Evolutionary conservation across 495 filamentous ascomycete genomes (phyloP).

Genomic region (Sphaerosporella brunnea): DNA sequence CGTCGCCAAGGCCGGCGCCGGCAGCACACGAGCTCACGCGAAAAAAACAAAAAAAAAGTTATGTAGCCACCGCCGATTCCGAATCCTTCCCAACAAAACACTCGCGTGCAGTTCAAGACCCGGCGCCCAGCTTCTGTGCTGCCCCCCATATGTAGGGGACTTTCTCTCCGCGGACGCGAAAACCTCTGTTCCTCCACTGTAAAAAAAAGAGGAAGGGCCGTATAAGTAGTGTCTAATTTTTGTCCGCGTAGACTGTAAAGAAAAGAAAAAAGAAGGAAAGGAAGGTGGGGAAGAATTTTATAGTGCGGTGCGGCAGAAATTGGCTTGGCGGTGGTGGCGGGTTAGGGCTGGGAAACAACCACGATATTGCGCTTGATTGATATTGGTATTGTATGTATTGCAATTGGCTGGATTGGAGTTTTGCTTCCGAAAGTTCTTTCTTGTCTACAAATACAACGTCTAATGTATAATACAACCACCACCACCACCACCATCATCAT

Average conservation of each 20-base stretch:
- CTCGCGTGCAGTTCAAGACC: slow-evolving; percentile 19
- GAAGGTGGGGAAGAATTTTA: neutral
- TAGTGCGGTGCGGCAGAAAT: neutral
- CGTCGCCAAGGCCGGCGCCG: too few relatives aligned
- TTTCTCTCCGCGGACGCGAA: slow-evolving; percentile 24
- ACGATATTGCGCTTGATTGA: too few relatives aligned
- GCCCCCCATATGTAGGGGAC: slow-evolving; percentile 9
- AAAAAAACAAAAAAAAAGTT: slow-evolving; percentile 6
- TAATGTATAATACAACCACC: too few relatives aligned
- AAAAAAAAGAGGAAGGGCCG: slow-evolving; percentile 1
- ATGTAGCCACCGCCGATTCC: slow-evolving; percentile 25
- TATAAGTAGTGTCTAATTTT: neutral
- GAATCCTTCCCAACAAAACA: slow-evolving; percentile 18
- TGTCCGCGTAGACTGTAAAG: slow-evolving; percentile 9
- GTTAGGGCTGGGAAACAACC: too few relatives aligned
- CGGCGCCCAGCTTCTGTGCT: slow-evolving; percentile 18
- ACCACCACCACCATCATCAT: too few relatives aligned
- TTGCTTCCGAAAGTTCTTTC: too few relatives aligned
- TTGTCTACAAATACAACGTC: too few relatives aligned
- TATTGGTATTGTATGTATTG: too few relatives aligned
- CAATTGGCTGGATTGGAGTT: too few relatives aligned
- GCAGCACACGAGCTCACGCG: neutral
- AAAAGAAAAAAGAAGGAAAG: neutral
- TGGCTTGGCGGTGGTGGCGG: too few relatives aligned
- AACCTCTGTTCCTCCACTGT: slow-evolving; percentile 12